Conservation (phyloP, 1,284 basidiomycete genomes). For the Amylostereum chailletii region DNA sequence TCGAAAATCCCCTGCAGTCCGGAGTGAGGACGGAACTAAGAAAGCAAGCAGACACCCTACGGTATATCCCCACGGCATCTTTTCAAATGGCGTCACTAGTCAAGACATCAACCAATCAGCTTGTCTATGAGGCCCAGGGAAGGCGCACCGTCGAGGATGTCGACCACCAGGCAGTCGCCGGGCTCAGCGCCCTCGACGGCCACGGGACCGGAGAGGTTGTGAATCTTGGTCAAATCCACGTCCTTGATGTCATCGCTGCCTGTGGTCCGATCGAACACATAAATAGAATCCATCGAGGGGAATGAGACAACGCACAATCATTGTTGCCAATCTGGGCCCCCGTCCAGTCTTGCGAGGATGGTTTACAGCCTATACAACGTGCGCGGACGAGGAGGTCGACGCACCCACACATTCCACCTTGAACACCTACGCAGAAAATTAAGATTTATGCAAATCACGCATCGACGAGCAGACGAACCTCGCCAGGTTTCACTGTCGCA, state of each 20-base stretch:
- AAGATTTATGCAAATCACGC: background rate
- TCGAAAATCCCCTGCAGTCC: conserved; percentile 58
- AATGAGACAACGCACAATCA: conserved; percentile 38
- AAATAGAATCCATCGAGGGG: background rate
- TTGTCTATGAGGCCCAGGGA: background rate
- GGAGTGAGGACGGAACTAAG: conserved; percentile 7
- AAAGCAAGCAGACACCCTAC: conserved; percentile 24
- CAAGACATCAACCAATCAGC: background rate
- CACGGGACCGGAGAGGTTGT: conserved; percentile 71
- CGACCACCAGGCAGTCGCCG: conserved; percentile 72
- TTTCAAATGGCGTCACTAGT: conserved; percentile 59
- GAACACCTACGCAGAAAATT: conserved; percentile 36
- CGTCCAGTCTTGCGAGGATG: conserved; percentile 49
- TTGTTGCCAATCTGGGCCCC: conserved; percentile 72
- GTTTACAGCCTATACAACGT: conserved; percentile 11
- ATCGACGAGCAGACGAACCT: conserved; percentile 24
- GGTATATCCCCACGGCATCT: conserved; percentile 79
- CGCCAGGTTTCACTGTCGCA: conserved; percentile 57
- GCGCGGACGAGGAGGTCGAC: conserved; percentile 12
- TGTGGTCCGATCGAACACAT: conserved; percentile 14
- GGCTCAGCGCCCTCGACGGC: conserved; percentile 70
- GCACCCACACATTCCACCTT: conserved; percentile 66
- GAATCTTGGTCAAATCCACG: conserved; percentile 57
- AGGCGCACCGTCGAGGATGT: conserved; percentile 60
- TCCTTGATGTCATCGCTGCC: conserved; percentile 62